Evolutionary conservation across 306 rosid genomes (phyloP).

Genomic region (Quercus alba): DNA sequence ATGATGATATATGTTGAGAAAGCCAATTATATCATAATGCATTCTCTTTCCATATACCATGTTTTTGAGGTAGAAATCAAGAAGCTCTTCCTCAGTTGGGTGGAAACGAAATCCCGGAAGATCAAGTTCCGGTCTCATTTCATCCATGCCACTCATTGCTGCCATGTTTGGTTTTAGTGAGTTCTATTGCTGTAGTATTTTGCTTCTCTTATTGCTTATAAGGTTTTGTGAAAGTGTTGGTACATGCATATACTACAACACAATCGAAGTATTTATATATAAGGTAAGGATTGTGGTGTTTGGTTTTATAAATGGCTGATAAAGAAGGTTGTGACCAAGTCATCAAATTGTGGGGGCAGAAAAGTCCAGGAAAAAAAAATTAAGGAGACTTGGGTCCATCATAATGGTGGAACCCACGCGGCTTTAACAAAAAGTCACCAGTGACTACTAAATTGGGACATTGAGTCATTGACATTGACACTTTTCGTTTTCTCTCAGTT

Average conservation of each 20-base stretch:
- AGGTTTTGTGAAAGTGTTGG: not conserved
- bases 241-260: not conserved
- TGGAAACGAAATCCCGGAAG: constrained; percentile 96
- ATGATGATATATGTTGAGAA: constrained; percentile 76
- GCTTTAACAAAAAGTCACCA: constrained; percentile 26
- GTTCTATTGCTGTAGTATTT: not conserved
- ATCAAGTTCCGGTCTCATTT: constrained; percentile 42
- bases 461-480: not conserved
- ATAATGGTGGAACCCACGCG: constrained; percentile 60
- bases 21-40: constrained; percentile 67
- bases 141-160: not conserved
- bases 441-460: not conserved
- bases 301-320: not conserved
- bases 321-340: constrained; percentile 30
- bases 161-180: constrained; percentile 11
- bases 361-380: not conserved
- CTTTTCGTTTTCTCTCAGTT: constrained; percentile 11
- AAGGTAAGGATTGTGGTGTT: not conserved
- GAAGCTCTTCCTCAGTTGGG: constrained; percentile 93
- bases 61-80: constrained; percentile 78
- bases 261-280: not conserved
- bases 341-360: not conserved
- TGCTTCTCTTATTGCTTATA: not conserved
- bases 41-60: constrained; percentile 60
- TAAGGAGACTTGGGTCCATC: not conserved